These are phyloP conservation scores for Eucommia ulmoides DNA, from an alignment of 257 asterid species.

Conservation along the genomic window DNA sequence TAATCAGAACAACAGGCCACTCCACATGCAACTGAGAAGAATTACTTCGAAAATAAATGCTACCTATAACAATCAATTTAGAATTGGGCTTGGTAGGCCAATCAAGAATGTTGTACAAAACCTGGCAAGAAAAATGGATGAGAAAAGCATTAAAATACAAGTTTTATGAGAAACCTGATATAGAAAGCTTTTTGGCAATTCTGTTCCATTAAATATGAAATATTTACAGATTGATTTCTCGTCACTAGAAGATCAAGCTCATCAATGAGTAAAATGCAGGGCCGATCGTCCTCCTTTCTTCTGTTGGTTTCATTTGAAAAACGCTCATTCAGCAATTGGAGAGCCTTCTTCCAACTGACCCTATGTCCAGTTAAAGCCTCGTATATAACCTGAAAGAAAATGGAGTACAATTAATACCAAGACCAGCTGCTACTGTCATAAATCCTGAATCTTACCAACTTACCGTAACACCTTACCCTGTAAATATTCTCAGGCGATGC, in stretches of 20 bases:
- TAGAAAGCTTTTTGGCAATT: too few species aligned
- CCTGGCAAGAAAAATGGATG: slow-evolving; percentile 35
- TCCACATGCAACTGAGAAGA: too few species aligned
- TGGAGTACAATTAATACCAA: slow-evolving; percentile 2
- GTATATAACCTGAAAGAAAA: slow-evolving; percentile 67
- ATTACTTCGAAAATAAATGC: slow-evolving; percentile 7
- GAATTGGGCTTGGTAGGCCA: slow-evolving; percentile 96
- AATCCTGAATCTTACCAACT: slow-evolving; percentile 7
- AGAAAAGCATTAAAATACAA: too few species aligned
- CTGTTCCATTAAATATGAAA: slow-evolving; percentile 4
- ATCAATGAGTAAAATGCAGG: slow-evolving; percentile 91
- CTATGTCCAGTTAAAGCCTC: slow-evolving; percentile 84
- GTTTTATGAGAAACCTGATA: too few species aligned
- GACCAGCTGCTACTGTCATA: not conserved
- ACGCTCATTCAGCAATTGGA: slow-evolving; percentile 59
- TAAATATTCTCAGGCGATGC: slow-evolving; percentile 91
- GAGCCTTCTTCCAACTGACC: slow-evolving; percentile 97
- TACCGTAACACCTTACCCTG: slow-evolving; percentile 36
- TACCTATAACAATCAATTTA: slow-evolving; percentile 82
- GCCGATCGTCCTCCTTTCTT: slow-evolving; percentile 38
- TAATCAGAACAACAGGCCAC: too few species aligned
- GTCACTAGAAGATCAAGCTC: slow-evolving; percentile 93
- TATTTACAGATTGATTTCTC: slow-evolving; percentile 77
- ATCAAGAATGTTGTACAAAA: slow-evolving; percentile 88
- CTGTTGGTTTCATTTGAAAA: slow-evolving; percentile 51